Base-by-base conservation (phyloP, 2,329 filamentous ascomycete genomes). In the Colletotrichum navitas region DNA sequence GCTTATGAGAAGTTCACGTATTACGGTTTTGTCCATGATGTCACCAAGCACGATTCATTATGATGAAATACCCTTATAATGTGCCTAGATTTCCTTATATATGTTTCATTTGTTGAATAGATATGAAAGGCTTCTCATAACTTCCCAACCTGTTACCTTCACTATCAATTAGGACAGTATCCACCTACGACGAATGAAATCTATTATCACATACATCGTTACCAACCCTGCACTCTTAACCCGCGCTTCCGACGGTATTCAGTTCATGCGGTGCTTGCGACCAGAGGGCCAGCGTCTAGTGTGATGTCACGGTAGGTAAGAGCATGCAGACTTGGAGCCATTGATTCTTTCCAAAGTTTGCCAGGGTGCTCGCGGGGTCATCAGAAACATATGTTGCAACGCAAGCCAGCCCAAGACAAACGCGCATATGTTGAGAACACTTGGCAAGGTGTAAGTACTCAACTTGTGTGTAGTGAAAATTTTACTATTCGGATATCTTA, bases 11-110 rank as follows among this genome's bases (percentile, higher is more conserved):
- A 51, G 52, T 54, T 71, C 47, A 71, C 54, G 68, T 66, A 54
- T 51, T 64, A 47, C 59, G 61, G 47, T 63, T 52, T 68, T 60
- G 45, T 63, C 45, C 52, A 63, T 59, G 68, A 68, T 63, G 64
- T 62, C 45, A 63, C 59, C 55, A 21, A 63, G 52, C 34, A 71
- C 59, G 68, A 68, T 71, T 60, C 58, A 68, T 52, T 68, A 71
- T 58, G 68, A 71, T 41, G 51, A 65, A 63, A 71, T 71, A 71
- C 68, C 68, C 68, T 51, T 68, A 62, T 65, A 71, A 63, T 71
- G 63, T 71, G 34, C 52, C 58, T 68, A 71, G 68, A 63, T 71
- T 29, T 59, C 51, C 62, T 68, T 49, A 11, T 8, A 11, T 36
- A 24, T 7, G 5, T 61, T 21, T 61, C 41, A 11, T 49, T 61